These are phyloP conservation scores for Solanum pinnatisectum DNA, from an alignment of 257 asterid species.

Conservation along the genomic window DNA sequence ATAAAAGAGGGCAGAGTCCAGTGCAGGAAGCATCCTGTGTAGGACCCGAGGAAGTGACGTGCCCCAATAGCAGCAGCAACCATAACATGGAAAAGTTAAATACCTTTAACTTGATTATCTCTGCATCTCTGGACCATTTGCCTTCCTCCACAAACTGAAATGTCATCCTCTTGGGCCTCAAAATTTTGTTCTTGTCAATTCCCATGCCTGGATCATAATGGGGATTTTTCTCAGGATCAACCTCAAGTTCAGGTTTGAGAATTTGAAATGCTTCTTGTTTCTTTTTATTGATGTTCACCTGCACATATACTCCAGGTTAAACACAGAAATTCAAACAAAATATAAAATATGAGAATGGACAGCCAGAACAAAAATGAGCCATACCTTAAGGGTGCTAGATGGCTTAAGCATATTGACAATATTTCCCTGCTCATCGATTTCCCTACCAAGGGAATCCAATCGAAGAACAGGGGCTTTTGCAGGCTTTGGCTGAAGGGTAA, in stretches of 20 bases:
- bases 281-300: constrained; percentile 97
- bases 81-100: background rate
- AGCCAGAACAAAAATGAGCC: background rate
- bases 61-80: background rate
- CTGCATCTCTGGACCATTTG: constrained; percentile 97
- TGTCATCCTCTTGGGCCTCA: constrained; percentile 80
- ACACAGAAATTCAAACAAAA: background rate
- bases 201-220: constrained; percentile 85
- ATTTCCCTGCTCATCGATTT: constrained; percentile 91
- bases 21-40: background rate
- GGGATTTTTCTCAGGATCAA: constrained; percentile 86
- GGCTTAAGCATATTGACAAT: constrained; percentile 70
- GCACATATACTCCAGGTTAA: constrained; percentile 1
- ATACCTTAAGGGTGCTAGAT: constrained; percentile 91
- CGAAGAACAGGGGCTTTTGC: constrained; percentile 91
- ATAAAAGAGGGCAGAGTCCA: background rate
- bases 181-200: constrained; percentile 63
- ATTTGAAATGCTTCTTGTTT: constrained; percentile 92
- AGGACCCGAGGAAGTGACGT: background rate
- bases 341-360: background rate
- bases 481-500: constrained; percentile 76
- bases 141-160: constrained; percentile 99
- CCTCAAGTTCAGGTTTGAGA: constrained; percentile 90
- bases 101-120: constrained; percentile 72
- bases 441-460: constrained; percentile 92